Conservation (phyloP, 2,329 filamentous ascomycete species). For the Colletotrichum camelliae region DNA sequence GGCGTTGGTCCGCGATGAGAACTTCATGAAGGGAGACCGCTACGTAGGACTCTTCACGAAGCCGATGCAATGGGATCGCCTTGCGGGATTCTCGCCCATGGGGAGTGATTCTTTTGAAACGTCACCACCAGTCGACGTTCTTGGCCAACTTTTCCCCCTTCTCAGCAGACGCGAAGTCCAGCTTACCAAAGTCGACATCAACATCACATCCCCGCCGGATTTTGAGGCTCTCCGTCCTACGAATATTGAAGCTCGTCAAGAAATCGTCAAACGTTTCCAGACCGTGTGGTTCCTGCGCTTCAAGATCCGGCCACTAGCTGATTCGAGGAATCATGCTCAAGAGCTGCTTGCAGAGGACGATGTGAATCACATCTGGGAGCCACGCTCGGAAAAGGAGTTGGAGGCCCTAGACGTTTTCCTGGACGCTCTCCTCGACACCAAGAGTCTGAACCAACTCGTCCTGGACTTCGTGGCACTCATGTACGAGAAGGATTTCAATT, state of each 20-base stretch:
- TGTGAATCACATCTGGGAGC: not conserved
- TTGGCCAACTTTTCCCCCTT: rapidly evolving
- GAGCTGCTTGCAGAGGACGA: not conserved
- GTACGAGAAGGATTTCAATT: not conserved
- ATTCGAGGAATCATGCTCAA: rapidly evolving
- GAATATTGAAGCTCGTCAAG: rapidly evolving
- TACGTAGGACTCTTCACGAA: rapidly evolving
- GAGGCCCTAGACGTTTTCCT: rapidly evolving
- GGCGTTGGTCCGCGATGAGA: rapidly evolving
- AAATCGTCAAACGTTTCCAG: rapidly evolving
- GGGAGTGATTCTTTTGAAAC: rapidly evolving
- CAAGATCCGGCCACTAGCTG: rapidly evolving
- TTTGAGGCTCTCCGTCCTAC: rapidly evolving
- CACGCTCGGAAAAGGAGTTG: not conserved
- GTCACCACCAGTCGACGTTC: rapidly evolving
- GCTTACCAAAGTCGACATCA: not conserved
- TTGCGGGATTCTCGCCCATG: rapidly evolving
- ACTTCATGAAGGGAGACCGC: rapidly evolving
- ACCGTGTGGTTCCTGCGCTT: not conserved
- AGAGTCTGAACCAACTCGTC: rapidly evolving
- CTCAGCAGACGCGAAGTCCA: not conserved
- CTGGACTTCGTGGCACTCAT: not conserved
- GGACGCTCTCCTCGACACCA: not conserved
- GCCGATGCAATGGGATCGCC: not conserved
- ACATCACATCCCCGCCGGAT: rapidly evolving